Evolutionary conservation across 768 basidiomycete species (phyloP), one percentile per base, ranked within the genome.

Genomic region (Mycena belliarum): DNA sequence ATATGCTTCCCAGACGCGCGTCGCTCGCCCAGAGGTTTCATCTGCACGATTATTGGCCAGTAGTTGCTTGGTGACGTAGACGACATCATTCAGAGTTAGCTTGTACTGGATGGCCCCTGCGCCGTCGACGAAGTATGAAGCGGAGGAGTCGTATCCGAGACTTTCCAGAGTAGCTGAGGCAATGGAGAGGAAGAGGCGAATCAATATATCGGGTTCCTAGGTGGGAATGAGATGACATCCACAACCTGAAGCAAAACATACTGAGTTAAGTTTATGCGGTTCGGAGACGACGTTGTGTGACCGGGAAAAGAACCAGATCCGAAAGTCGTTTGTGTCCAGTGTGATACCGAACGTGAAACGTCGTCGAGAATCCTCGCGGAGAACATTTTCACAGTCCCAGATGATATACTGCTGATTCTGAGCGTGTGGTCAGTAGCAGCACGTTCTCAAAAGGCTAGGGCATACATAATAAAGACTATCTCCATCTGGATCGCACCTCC

Each of bases 1-100:
- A 16, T 52, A 52, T 6, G 41, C 51, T 14, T 43, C 51, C 51
- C 51, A 52, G 26, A 52, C 51, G 24, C 51, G 51, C 51, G 51
- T 44, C 21, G 41, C 18, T 24, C 51, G 25, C 15, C 51, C 51
- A 20, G 28, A 33, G 42, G 44, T 24, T 11, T 15, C 16, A n/a
- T 44, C 42, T 29, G 40, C 20, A 16, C 51, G 41, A 20, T 43
- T 8, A 23, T 52, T 42, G 7, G 51, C 43, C 8, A 52, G 42
- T 52, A 52, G 10, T 23, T 23, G 8, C 20, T 33, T n/a, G n/a
- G n/a, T n/a, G n/a, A n/a, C n/a, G n/a, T n/a, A n/a, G n/a, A n/a
- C n/a, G n/a, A n/a, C n/a, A 20, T 33, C 41, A 12, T 35, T 11
- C 12, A 52, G 5, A 14, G 20, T n/a, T 1, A 52, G 42, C 21